Percentiles rank a stretch among this genome's conserved stretches.
Evolutionary conservation across 2,329 filamentous ascomycete species (phyloP).

Genomic region (Huntiella decipiens): DNA sequence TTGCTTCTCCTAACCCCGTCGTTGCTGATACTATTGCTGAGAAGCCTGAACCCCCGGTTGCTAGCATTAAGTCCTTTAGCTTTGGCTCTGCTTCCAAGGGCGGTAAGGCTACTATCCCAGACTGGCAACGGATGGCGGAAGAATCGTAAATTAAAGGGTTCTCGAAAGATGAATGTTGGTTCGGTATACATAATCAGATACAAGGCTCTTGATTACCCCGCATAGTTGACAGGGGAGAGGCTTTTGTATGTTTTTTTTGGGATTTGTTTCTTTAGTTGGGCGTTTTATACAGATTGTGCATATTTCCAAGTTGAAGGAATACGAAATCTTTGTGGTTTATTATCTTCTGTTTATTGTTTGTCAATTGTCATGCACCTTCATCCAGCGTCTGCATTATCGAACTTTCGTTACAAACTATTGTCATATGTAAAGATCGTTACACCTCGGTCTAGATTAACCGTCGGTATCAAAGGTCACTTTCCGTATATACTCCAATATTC

Average conservation of each 20-base stretch:
- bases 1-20: not conserved
- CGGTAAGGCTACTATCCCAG: conserved; percentile 51
- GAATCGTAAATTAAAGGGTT: not conserved
- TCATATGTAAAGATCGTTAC: no score
- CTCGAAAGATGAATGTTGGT: not conserved
- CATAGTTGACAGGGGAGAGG: not conserved
- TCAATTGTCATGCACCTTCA: no score
- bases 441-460: no score
- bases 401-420: no score
- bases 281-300: not conserved
- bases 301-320: not conserved
- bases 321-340: no score
- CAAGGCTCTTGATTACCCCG: no score
- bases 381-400: no score
- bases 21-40: not conserved
- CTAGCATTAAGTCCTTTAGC: not conserved
- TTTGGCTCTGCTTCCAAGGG: not conserved
- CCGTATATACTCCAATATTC: no score
- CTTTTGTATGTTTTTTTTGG: not conserved
- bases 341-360: no score
- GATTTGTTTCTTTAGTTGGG: not conserved
- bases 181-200: no score
- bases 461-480: no score
- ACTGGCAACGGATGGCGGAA: conserved; percentile 50
- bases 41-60: not conserved